These are phyloP conservation scores for Cadophora malorum DNA, from an alignment of 2,329 filamentous ascomycete genomes.

Conservation along the genomic window DNA sequence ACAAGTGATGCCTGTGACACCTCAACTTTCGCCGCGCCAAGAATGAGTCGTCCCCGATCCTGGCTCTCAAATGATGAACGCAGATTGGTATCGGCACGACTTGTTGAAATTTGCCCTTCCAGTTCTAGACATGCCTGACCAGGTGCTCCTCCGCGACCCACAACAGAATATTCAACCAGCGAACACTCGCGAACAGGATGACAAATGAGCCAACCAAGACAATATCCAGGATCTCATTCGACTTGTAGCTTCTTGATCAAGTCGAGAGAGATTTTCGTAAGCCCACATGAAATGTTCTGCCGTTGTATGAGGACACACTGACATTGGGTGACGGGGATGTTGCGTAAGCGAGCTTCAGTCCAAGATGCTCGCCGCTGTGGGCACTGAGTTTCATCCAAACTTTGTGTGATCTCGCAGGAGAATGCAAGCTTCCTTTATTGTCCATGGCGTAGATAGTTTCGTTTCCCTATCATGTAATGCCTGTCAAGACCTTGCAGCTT, in stretches of 20 bases:
- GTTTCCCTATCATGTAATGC: background rate
- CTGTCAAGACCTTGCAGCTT: background rate
- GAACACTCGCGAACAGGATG: background rate
- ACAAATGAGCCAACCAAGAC: background rate
- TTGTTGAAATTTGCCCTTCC: background rate
- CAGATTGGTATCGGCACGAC: background rate
- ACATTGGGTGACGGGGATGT: background rate
- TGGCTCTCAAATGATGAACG: background rate
- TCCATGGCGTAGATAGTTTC: background rate
- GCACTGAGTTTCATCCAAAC: background rate
- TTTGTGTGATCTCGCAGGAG: background rate
- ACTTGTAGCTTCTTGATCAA: background rate
- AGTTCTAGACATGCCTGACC: background rate
- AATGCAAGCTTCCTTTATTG: background rate
- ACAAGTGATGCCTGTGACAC: background rate
- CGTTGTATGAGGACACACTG: background rate
- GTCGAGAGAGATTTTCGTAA: background rate
- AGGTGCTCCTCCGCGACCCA: background rate
- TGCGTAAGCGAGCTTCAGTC: slow-evolving; percentile 11
- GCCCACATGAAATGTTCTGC: background rate
- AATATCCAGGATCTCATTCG: too few species aligned
- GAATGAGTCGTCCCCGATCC: background rate
- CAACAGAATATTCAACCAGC: background rate
- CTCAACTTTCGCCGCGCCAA: background rate
- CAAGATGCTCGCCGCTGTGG: background rate